Percentiles rank a stretch among this genome's conserved stretches.
phyloP scores from a whole-genome alignment of 176 grass and related monocot genomes.

The Lolium rigidum region DNA sequence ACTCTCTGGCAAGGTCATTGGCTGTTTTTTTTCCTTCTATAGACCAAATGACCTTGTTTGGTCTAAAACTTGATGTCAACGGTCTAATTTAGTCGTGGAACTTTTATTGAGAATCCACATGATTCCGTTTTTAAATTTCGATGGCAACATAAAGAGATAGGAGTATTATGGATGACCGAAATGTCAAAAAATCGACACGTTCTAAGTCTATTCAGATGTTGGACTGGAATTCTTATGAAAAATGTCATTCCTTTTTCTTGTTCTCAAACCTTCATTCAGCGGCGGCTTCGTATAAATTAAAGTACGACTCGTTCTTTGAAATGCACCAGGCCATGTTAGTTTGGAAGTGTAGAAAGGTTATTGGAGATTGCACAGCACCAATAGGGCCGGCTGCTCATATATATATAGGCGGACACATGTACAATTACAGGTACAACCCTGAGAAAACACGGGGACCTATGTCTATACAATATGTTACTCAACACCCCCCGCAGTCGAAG shows the following conservation, averaged over 20 bases:
- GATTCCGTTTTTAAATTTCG: neutral
- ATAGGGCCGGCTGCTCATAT: too few relatives aligned
- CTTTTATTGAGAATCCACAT: neutral
- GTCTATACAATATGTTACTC: too few relatives aligned
- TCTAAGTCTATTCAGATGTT: neutral
- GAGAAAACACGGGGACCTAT: too few relatives aligned
- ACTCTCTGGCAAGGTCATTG: neutral
- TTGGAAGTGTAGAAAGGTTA: too few relatives aligned
- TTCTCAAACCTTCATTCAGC: neutral
- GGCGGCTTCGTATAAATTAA: neutral
- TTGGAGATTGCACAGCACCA: too few relatives aligned
- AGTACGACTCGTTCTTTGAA: neutral
- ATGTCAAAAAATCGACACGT: neutral
- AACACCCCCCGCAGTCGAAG: too few relatives aligned
- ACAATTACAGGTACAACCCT: too few relatives aligned
- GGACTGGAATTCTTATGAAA: neutral
- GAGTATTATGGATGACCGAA: too few relatives aligned
- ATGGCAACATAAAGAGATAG: neutral
- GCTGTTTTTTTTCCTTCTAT: neutral
- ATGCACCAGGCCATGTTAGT: neutral
- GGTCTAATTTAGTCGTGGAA: neutral
- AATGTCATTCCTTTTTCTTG: neutral
- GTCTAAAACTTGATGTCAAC: neutral
- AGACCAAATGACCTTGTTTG: neutral
- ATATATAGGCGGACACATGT: too few relatives aligned